Base-by-base conservation (phyloP, 768 basidiomycete genomes). In the Termitomyces sp. region DNA sequence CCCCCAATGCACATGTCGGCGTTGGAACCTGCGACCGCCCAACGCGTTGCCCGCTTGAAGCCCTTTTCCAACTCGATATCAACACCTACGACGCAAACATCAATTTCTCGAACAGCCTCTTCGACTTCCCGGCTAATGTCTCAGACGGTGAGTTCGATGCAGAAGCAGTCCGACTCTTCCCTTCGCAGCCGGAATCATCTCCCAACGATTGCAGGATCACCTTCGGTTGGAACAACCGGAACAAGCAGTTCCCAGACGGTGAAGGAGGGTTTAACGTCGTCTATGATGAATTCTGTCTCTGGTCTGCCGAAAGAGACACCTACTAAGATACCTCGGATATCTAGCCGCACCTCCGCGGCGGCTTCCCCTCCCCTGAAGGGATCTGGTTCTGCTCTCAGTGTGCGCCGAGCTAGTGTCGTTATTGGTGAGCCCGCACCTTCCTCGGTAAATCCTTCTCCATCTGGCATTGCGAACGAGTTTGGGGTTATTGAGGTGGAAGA, bases 1-100 rank as follows among this genome's bases (percentile, higher is more conserved):
- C 95, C 95, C 14, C 95, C 95, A 21, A 88, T 96, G 84, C 93
- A 95, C 66, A 90, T 96, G 66, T 78, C 88, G 34, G 92, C 90
- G 16, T 75, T 95, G 59, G 89, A 92, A 40, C 83, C 87, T 40
- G 77, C 82, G 41, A 95, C 94, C 37, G 86, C 90, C 19, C 87
- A 90, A 66, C 86, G 95, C 27, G 86, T 96, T 55, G 93, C 92
- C 49, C 90, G 81, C 65, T 80, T 95, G 61, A 90, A 90, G 73
- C 75, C 82, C 19, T 70, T 75, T 16, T 72, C 81, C 8, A 78
- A 76, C 34, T 75, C 82, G 19, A 67, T 75, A 38, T 76, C 80
- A 35, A 73, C 81, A 0, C 66, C 79, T 14, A 67, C 76, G 5
- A 69, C 77, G 7, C 64, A 69, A 25, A 70, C 74, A 56, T 66